These are phyloP conservation scores for Penicillium sclerotigenum DNA, from an alignment of 2,329 filamentous ascomycete species.

Conservation along the genomic window DNA sequence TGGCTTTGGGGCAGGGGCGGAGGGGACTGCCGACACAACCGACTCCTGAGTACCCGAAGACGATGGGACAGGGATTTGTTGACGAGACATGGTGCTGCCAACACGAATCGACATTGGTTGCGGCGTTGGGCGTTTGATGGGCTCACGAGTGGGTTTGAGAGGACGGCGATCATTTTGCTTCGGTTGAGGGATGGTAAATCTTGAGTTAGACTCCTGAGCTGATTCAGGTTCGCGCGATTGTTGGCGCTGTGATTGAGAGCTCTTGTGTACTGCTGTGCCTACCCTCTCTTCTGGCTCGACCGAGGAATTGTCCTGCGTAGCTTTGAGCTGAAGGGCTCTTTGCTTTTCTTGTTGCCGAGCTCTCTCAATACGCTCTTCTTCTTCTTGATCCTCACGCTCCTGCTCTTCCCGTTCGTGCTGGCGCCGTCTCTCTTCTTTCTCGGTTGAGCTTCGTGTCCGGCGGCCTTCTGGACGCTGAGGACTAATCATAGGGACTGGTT, in stretches of 20 bases:
- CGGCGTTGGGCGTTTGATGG: constrained; percentile 44
- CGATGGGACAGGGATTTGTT: constrained; percentile 41
- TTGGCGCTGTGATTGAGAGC: constrained; percentile 28
- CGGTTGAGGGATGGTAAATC: constrained; percentile 25
- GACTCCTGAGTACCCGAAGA: constrained; percentile 59
- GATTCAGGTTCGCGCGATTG: constrained; percentile 33
- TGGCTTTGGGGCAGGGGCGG: constrained; percentile 49
- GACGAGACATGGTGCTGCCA: constrained; percentile 46
- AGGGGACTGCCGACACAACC: constrained; percentile 44
- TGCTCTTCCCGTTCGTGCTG: constrained; percentile 34
- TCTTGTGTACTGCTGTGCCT: constrained; percentile 19
- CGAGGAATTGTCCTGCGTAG: constrained; percentile 32
- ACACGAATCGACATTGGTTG: constrained; percentile 50
- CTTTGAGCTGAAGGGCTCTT: constrained; percentile 31
- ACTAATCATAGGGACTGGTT: constrained; percentile 26
- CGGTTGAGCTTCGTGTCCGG: constrained; percentile 58
- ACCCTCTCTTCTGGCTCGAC: constrained; percentile 35
- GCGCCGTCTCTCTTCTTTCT: constrained; percentile 49
- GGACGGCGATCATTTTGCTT: constrained; percentile 44
- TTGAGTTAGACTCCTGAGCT: constrained; percentile 27
- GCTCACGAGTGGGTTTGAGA: constrained; percentile 44
- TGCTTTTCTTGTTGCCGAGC: constrained; percentile 36
- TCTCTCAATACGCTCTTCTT: constrained; percentile 39
- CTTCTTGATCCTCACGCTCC: constrained; percentile 31
- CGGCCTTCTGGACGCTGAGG: constrained; percentile 41